phyloP scores from a whole-genome alignment of 2,329 filamentous ascomycete species.

The Hirsutella thompsonii region DNA sequence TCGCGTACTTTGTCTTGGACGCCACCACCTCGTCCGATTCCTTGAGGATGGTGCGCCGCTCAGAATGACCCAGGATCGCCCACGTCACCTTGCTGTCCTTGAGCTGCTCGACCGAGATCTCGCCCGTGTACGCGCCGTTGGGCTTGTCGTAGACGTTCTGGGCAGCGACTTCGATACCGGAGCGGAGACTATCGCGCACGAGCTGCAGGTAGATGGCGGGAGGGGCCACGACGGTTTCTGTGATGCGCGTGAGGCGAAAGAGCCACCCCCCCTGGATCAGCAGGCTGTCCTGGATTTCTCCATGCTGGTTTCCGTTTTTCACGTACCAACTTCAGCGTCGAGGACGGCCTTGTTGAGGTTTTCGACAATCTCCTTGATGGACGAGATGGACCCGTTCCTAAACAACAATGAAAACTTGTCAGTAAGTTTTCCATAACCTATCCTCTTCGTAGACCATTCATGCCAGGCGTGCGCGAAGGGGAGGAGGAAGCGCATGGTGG shows the following conservation, averaged over 20 bases:
- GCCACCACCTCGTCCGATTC: slow-evolving; percentile 81
- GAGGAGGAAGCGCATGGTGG: too few species aligned
- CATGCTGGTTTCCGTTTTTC: not conserved
- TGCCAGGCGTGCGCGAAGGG: too few species aligned
- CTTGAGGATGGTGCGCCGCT: slow-evolving; percentile 79
- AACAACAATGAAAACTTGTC: not conserved
- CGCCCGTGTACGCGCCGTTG: slow-evolving; percentile 92
- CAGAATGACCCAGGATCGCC: slow-evolving; percentile 88
- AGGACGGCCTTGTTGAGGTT: slow-evolving; percentile 80
- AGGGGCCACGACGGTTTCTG: slow-evolving; percentile 90
- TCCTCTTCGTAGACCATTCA: too few species aligned
- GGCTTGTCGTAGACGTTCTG: slow-evolving; percentile 98
- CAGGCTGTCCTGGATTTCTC: too few species aligned
- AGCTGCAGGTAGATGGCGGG: slow-evolving; percentile 83
- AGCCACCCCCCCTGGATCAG: too few species aligned
- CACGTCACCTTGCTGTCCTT: slow-evolving; percentile 80
- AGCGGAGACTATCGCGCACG: slow-evolving; percentile 64
- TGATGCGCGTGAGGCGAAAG: not conserved
- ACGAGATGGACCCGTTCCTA: slow-evolving; percentile 88
- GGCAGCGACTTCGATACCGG: slow-evolving; percentile 72
- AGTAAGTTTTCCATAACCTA: too few species aligned
- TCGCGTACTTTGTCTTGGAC: slow-evolving; percentile 85
- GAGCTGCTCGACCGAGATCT: slow-evolving; percentile 87
- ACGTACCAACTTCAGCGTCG: slow-evolving; percentile 60
- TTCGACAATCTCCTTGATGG: slow-evolving; percentile 81